Evolutionary conservation across 331 rosid species (phyloP).

Genomic region (Arachis monticola): DNA sequence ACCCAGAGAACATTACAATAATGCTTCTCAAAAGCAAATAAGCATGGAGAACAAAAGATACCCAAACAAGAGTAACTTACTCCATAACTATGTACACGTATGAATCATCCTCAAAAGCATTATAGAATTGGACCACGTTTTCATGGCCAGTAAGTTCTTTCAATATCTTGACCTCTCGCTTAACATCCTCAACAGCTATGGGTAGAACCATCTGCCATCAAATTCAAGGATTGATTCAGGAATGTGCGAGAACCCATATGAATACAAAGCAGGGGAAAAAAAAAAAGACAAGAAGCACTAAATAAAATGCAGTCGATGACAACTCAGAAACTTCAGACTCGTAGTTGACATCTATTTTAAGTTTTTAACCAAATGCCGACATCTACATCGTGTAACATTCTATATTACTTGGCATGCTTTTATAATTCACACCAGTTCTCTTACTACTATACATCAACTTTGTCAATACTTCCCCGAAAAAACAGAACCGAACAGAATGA

Average conservation of each 20-base stretch:
- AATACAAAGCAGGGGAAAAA: slow-evolving; percentile 8
- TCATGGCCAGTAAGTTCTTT: slow-evolving; percentile 92
- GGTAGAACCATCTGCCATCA: slow-evolving; percentile 95
- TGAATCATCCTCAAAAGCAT: slow-evolving; percentile 91
- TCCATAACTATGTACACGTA: slow-evolving; percentile 98
- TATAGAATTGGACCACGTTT: slow-evolving; percentile 85
- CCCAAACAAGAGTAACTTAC: slow-evolving; percentile 55
- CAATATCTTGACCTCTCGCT: slow-evolving; percentile 94
- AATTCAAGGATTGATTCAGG: slow-evolving; percentile 37
- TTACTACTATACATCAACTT: slow-evolving; percentile 11
- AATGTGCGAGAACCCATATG: background rate
- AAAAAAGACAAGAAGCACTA: slow-evolving; percentile 11
- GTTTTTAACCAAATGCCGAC: slow-evolving; percentile 15
- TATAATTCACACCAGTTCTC: slow-evolving; percentile 11
- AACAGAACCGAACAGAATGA: background rate
- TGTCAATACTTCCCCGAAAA: slow-evolving; percentile 10
- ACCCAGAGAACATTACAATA: slow-evolving; percentile 3
- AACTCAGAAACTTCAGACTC: slow-evolving; percentile 24
- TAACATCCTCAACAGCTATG: slow-evolving; percentile 99
- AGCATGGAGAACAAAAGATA: slow-evolving; percentile 23
- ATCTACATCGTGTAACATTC: slow-evolving; percentile 13
- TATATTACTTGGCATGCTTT: background rate
- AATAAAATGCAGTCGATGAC: background rate
- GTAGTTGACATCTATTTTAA: slow-evolving; percentile 18
- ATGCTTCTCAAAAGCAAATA: slow-evolving; percentile 27